Percentiles rank a stretch among this genome's conserved stretches.
Conservation (phyloP, 805 yeast genomes). For the Tetrapisispora fleetii region DNA sequence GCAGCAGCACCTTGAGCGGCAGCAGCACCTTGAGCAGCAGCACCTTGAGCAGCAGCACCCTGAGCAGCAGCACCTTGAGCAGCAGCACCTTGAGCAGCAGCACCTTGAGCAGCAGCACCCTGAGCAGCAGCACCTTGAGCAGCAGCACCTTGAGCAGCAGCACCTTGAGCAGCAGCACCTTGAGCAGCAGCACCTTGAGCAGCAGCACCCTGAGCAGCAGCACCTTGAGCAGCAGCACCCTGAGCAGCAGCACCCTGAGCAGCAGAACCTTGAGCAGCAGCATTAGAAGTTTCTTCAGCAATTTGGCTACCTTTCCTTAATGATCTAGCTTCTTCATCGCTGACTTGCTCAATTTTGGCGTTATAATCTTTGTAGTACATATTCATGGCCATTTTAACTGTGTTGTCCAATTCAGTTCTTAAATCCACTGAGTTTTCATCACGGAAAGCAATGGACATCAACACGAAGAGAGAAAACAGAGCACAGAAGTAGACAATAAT, state of each 20-base stretch:
- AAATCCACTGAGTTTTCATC: constrained; percentile 4
- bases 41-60: background rate
- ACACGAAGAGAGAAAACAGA: background rate
- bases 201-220: background rate
- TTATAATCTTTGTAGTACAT: constrained; percentile 4
- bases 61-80: constrained; percentile 3
- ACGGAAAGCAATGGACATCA: constrained; percentile 2
- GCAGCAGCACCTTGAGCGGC: constrained; percentile 3
- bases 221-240: background rate
- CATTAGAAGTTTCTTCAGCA: background rate
- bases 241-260: background rate
- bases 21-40: background rate
- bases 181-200: background rate
- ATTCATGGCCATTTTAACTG: constrained; percentile 5
- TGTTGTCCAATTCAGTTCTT: constrained; percentile 3
- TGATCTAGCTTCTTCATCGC: constrained; percentile 1
- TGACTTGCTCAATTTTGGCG: constrained; percentile 1
- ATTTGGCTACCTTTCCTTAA: background rate
- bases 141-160: background rate
- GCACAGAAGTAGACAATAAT: constrained; percentile 29
- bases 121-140: background rate
- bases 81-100: background rate
- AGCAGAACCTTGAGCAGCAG: background rate
- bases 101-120: background rate
- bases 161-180: background rate